These are phyloP conservation scores for Hibiscus syriacus DNA, from an alignment of 345 rosid species.

Conservation along the genomic window DNA sequence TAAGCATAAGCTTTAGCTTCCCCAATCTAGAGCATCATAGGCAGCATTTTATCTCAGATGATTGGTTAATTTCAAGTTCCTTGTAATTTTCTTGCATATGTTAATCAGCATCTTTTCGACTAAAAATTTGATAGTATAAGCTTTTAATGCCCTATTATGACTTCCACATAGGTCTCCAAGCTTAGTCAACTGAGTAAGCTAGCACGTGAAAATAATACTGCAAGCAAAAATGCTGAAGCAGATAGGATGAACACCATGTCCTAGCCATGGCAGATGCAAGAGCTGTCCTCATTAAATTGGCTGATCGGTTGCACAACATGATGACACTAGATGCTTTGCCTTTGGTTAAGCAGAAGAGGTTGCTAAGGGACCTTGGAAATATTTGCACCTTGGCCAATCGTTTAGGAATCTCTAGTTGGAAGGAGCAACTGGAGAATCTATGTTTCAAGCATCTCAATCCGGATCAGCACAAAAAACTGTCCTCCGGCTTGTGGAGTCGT, in stretches of 20 bases:
- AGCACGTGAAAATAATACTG: conserved; percentile 84
- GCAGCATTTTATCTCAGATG: not conserved
- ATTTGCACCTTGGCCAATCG: conserved; percentile 86
- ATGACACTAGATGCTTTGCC: conserved; percentile 76
- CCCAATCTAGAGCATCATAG: not conserved
- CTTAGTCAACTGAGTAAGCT: conserved; percentile 89
- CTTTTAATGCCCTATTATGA: conserved; percentile 7
- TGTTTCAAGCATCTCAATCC: conserved; percentile 92
- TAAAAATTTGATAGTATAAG: not conserved
- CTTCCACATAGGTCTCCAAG: conserved; percentile 62
- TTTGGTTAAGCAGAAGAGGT: conserved; percentile 65
- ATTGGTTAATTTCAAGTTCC: not conserved
- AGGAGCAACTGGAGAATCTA: conserved; percentile 75
- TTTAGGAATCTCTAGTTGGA: conserved; percentile 61
- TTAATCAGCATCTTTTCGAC: not conserved
- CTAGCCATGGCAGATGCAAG: conserved; percentile 96
- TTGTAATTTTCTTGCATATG: not conserved
- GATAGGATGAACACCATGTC: conserved; percentile 88
- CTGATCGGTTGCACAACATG: conserved; percentile 91
- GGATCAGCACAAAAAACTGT: conserved; percentile 58
- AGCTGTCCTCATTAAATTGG: conserved; percentile 87
- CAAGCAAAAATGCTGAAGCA: conserved; percentile 71
- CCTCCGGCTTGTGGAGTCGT: conserved; percentile 60
- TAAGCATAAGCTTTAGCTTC: conserved; percentile 1
- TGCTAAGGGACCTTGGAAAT: conserved; percentile 92